Percentiles rank a stretch among this genome's conserved stretches.
phyloP scores from a whole-genome alignment of 768 basidiomycete genomes.

The Peribolospora baueri region DNA sequence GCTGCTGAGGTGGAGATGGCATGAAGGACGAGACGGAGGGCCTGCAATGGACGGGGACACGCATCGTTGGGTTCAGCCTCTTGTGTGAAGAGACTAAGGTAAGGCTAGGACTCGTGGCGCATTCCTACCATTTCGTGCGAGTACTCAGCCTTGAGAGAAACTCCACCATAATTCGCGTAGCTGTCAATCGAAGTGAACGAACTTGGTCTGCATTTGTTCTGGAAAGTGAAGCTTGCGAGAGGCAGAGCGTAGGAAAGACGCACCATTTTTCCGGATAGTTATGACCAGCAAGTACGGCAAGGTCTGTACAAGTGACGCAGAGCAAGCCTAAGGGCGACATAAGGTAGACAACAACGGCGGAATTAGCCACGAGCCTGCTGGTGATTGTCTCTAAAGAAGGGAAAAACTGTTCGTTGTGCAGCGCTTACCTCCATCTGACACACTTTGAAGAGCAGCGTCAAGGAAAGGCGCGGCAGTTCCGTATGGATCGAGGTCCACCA shows the following conservation, averaged over 20 bases:
- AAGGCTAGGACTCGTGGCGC: background rate
- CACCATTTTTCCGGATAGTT: constrained; percentile 97
- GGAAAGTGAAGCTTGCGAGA: background rate
- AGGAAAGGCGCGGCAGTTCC: constrained; percentile 94
- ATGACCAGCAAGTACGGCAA: constrained; percentile 71
- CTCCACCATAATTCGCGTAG: constrained; percentile 84
- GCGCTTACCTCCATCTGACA: constrained; percentile 57
- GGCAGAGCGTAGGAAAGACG: constrained; percentile 5
- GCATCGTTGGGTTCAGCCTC: background rate
- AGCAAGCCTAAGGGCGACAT: constrained; percentile 37
- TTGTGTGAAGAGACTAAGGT: background rate
- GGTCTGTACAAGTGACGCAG: constrained; percentile 88
- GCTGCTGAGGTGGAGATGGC: constrained; percentile 63
- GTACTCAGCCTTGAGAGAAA: constrained; percentile 75
- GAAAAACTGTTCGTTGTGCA: no score
- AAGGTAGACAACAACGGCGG: background rate
- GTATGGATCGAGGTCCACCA: constrained; percentile 94
- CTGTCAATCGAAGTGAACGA: constrained; percentile 21
- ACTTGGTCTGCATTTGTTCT: background rate
- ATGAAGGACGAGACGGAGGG: constrained; percentile 72
- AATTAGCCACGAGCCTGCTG: background rate
- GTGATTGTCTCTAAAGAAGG: no score
- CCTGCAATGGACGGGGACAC: constrained; percentile 25
- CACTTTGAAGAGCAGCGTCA: constrained; percentile 70
- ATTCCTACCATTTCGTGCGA: constrained; percentile 64